phyloP scores from a whole-genome alignment of 2,329 filamentous ascomycete genomes.

The Botrytis medusae region DNA sequence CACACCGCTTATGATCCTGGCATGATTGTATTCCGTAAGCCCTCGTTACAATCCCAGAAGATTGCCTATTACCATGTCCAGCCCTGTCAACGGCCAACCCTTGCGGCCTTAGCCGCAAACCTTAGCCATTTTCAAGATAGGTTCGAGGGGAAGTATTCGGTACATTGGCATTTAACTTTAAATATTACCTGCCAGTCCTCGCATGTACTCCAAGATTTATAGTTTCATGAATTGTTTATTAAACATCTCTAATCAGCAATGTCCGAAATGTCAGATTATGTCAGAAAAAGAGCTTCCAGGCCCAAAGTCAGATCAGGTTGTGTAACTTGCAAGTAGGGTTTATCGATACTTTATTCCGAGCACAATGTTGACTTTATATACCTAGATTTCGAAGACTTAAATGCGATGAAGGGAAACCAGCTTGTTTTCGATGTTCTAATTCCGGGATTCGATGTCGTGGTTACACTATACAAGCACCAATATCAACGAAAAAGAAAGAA shows the following conservation, averaged over 20 bases:
- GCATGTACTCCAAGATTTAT: neutral
- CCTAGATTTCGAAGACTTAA: slow-evolving; percentile 36
- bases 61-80: neutral
- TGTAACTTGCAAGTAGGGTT: slow-evolving; percentile 35
- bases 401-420: slow-evolving; percentile 36
- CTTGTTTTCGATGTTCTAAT: slow-evolving; percentile 33
- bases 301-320: slow-evolving; percentile 21
- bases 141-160: neutral
- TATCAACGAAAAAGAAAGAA: slow-evolving; percentile 17
- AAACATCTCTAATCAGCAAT: neutral
- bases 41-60: neutral
- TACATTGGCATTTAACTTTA: neutral
- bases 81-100: neutral
- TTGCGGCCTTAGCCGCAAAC: neutral
- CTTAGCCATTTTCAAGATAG: neutral
- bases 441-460: slow-evolving; percentile 37
- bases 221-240: neutral
- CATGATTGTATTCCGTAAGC: neutral
- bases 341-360: neutral
- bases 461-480: slow-evolving; percentile 28
- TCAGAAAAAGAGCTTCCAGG: slow-evolving; percentile 21
- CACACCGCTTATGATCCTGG: neutral
- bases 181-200: neutral
- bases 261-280: slow-evolving; percentile 15
- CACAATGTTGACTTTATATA: neutral